Conservation (phyloP, 345 rosid genomes). For the Aethionema arabicum region DNA sequence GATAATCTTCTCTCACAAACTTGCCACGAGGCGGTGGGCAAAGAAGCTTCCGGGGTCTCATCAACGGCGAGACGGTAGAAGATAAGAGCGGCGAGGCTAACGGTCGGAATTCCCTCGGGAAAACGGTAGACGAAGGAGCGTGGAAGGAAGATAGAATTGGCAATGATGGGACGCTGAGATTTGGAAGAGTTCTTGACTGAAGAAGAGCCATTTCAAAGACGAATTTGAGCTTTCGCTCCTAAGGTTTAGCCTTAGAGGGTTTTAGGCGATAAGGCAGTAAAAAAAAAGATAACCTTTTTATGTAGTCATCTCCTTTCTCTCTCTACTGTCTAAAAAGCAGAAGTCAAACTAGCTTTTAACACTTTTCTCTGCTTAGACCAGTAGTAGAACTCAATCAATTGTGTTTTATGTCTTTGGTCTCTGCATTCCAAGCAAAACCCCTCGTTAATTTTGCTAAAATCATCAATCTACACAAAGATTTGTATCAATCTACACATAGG, state of each 20-base stretch:
- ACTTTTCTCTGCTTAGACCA: too few relatives aligned
- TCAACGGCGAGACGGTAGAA: slow-evolving; percentile 44
- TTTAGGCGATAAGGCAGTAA: slow-evolving; percentile 31
- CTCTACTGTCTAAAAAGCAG: too few relatives aligned
- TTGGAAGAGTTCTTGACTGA: slow-evolving; percentile 39
- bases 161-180: slow-evolving; percentile 15
- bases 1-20: slow-evolving; percentile 75
- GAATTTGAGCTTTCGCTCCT: slow-evolving; percentile 3
- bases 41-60: slow-evolving; percentile 52
- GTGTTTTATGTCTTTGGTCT: neutral
- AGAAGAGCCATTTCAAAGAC: slow-evolving; percentile 53
- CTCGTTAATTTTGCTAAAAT: neutral
- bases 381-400: too few relatives aligned
- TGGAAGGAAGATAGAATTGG: slow-evolving; percentile 36
- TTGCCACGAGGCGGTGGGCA: slow-evolving; percentile 80
- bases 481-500: neutral
- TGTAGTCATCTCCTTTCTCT: neutral
- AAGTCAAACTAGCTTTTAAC: too few relatives aligned
- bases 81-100: slow-evolving; percentile 36
- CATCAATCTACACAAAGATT: neutral
- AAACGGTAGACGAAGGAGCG: slow-evolving; percentile 34
- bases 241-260: slow-evolving; percentile 11
- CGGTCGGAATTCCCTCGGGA: slow-evolving; percentile 29
- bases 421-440: neutral
- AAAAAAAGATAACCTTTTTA: neutral